These are phyloP conservation scores for Psophocarpus tetragonolobus DNA, from an alignment of 306 rosid genomes.

Conservation along the genomic window DNA sequence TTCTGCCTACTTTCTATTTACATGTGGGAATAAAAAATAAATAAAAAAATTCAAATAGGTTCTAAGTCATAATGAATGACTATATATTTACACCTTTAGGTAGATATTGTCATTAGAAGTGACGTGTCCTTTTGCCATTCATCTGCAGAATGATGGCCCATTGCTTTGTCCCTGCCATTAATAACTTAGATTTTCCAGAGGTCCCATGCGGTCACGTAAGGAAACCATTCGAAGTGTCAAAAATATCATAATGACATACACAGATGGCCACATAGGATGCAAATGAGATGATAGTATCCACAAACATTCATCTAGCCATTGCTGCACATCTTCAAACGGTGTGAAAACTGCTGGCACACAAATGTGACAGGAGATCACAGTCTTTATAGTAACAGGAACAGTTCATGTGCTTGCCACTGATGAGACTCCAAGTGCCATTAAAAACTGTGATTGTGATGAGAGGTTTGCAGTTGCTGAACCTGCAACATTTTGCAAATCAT, in stretches of 20 bases:
- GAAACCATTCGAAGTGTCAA: neutral
- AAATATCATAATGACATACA: slow-evolving; percentile 1
- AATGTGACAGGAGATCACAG: neutral
- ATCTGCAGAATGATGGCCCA: slow-evolving; percentile 21
- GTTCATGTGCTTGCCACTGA: slow-evolving; percentile 2
- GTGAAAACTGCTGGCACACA: slow-evolving; percentile 20
- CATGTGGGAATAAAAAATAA: neutral
- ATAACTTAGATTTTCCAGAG: slow-evolving; percentile 23
- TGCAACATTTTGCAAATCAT: slow-evolving; percentile 10
- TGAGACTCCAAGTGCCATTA: slow-evolving; percentile 4
- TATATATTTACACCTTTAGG: slow-evolving; percentile 13
- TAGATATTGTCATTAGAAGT: slow-evolving; percentile 25
- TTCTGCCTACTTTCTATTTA: slow-evolving; percentile 2
- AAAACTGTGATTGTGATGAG: slow-evolving; percentile 3
- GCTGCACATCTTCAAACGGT: neutral
- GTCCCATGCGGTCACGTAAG: slow-evolving; percentile 17
- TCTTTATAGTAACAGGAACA: neutral
- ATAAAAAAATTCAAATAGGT: neutral
- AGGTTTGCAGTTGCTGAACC: slow-evolving; percentile 1
- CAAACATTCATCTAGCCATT: neutral
- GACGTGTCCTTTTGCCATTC: slow-evolving; percentile 26
- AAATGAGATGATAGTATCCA: neutral
- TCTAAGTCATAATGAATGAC: slow-evolving; percentile 6
- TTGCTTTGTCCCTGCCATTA: slow-evolving; percentile 1
- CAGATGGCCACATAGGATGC: neutral